Conservation (phyloP, 768 basidiomycete species). For the Podaxis sp. region DNA sequence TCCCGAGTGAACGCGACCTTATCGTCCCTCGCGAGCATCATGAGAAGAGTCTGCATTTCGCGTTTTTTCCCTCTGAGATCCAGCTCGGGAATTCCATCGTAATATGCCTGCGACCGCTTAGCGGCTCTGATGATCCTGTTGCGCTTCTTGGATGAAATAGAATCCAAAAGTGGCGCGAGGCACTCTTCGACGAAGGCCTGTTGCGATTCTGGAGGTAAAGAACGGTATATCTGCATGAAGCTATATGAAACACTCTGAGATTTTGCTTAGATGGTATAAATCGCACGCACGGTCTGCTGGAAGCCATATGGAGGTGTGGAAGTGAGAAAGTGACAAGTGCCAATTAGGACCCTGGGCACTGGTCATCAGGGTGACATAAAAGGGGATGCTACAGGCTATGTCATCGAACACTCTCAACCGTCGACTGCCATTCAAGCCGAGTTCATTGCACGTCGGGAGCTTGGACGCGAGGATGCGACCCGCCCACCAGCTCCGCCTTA, state of each 20-base stretch:
- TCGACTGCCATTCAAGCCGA: not conserved
- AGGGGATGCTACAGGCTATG: not conserved
- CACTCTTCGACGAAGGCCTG: constrained; percentile 44
- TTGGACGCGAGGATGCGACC: no score
- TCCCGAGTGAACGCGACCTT: constrained; percentile 52
- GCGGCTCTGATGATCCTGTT: constrained; percentile 34
- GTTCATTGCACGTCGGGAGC: not conserved
- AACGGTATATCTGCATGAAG: constrained; percentile 42
- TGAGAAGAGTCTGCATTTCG: constrained; percentile 49
- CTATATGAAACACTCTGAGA: constrained; percentile 22
- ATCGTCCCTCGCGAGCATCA: constrained; percentile 48
- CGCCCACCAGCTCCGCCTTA: no score
- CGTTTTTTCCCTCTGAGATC: constrained; percentile 49
- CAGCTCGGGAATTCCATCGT: constrained; percentile 40
- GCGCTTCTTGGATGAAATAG: constrained; percentile 31
- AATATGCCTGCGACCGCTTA: constrained; percentile 29
- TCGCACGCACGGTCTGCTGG: constrained; percentile 1
- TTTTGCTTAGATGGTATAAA: not conserved
- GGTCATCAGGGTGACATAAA: not conserved
- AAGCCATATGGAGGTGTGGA: constrained; percentile 1
- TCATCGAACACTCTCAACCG: not conserved
- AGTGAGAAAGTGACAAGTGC: not conserved
- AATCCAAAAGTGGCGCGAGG: constrained; percentile 44
- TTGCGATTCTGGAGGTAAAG: constrained; percentile 51
- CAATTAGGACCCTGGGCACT: constrained; percentile 3